Base-by-base conservation (phyloP, 805 yeast species). In the Ogataea pini region DNA sequence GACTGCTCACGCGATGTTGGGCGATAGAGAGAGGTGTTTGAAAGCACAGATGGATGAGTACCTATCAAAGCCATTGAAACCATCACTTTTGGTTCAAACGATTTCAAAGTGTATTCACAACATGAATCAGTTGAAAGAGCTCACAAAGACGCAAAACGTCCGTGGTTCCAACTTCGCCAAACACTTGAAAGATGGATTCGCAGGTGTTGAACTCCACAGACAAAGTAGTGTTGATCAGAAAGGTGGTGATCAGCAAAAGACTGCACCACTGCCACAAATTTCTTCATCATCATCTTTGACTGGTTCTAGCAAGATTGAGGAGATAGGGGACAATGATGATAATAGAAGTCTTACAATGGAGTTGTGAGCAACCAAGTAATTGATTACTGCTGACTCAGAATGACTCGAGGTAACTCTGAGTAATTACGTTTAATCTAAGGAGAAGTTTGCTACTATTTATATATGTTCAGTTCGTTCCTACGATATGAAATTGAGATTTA, bases 1-100 rank as follows among this genome's bases (percentile, higher is more conserved):
- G 49, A 89, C 96, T 0, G 96, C 96, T 0, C 96, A 89, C 66
- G 96, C 96, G 3, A 89, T 89, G 96, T 74, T 89, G 71, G 96
- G 96, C 41, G 96, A 89, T 67, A 73, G 96, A 44, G 96, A 89
- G 63, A 77, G 86, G 58, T 88, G 96, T 50, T 72, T 89, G 67
- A 86, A 86, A 52, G 90, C 90, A 34, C 95, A 90, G 54, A 89
- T 89, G 96, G 96, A 89, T 67, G 96, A 89, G 64, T 89, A 89
- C 62, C 78, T 89, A 41, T 85, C 94, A 9, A 89, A 89, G 65
- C 96, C 96, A 1, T 73, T 89, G 67, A 89, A 89, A 62, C 96
- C 96, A 1, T 82, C 86, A 53, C 71, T 89, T 50, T 72, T 89
- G 62, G 81, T 88, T 62, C 96, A 89, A 68, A 89, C 96, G 4